A percentile compares a stretch with the other conserved stretches of the same genome.
Conservation (phyloP, 768 basidiomycete species). For the Amanita inopinata region DNA sequence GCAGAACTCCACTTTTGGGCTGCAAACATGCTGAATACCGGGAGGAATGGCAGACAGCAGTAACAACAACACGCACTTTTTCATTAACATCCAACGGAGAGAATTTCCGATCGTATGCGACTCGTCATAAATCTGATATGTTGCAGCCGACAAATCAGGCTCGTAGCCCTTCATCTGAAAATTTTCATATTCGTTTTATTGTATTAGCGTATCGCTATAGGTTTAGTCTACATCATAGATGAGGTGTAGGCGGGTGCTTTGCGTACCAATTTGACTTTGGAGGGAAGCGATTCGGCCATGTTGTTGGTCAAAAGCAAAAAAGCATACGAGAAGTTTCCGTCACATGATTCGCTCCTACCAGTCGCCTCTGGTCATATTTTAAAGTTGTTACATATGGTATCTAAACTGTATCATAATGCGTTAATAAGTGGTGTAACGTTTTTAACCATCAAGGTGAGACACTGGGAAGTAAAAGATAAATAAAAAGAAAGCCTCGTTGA, state of each 20-base stretch:
- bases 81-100: conserved; percentile 97
- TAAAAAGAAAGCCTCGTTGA: too few species aligned
- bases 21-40: conserved; percentile 20
- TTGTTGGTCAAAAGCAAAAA: too few species aligned
- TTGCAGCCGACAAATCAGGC: conserved; percentile 77
- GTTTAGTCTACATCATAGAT: conserved; percentile 3
- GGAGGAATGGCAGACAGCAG: conserved; percentile 5
- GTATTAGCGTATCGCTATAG: not conserved
- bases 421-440: too few species aligned
- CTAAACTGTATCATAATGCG: too few species aligned
- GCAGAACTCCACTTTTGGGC: conserved; percentile 96
- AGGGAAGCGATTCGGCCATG: conserved; percentile 1
- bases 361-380: not conserved
- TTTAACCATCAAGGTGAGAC: too few species aligned
- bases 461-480: too few species aligned
- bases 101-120: conserved; percentile 95
- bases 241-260: not conserved
- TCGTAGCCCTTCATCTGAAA: conserved; percentile 75
- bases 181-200: conserved; percentile 15
- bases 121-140: conserved; percentile 89
- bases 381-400: too few species aligned
- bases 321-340: too few species aligned
- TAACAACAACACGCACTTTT: conserved; percentile 57
- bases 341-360: too few species aligned
- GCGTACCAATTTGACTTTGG: conserved; percentile 8